These are phyloP conservation scores for Penicillium sp. DNA, from an alignment of 2,329 filamentous ascomycete species.

Conservation along the genomic window DNA sequence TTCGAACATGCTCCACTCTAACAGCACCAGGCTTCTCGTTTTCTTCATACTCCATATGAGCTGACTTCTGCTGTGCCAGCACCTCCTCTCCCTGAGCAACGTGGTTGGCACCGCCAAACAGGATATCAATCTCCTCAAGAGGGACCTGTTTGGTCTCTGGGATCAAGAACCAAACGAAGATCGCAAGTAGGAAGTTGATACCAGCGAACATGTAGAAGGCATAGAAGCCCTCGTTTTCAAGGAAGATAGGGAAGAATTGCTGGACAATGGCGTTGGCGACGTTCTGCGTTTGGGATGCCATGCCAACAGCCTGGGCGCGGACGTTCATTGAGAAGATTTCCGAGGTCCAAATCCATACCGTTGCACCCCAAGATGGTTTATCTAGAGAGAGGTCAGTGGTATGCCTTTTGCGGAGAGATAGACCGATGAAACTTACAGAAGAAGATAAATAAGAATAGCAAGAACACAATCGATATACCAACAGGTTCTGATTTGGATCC, in stretches of 20 bases:
- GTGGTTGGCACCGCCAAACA: conserved; percentile 41
- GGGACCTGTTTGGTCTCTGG: conserved; percentile 52
- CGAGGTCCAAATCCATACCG: conserved; percentile 69
- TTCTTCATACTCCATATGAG: conserved; percentile 7
- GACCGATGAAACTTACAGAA: conserved; percentile 32
- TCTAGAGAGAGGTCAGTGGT: conserved; percentile 42
- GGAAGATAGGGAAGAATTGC: conserved; percentile 69
- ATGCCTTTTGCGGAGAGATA: conserved; percentile 6
- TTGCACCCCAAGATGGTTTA: conserved; percentile 69
- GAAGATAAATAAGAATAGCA: conserved; percentile 64
- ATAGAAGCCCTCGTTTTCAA: conserved; percentile 58
- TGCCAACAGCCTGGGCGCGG: conserved; percentile 68
- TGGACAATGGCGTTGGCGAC: conserved; percentile 67
- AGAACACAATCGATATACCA: conserved; percentile 66
- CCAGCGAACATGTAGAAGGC: conserved; percentile 58
- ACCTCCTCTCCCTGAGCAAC: conserved; percentile 35
- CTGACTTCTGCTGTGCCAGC: conserved; percentile 26
- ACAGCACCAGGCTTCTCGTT: conserved; percentile 22
- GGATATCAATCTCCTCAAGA: conserved; percentile 40
- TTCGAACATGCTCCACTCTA: conserved; percentile 23
- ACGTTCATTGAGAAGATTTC: conserved; percentile 71
- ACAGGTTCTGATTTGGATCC: conserved; percentile 59
- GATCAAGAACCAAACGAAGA: conserved; percentile 53
- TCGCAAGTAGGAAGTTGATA: conserved; percentile 51
- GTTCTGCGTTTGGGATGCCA: conserved; percentile 62